Percentiles rank a stretch among this genome's conserved stretches.
phyloP scores from a whole-genome alignment of 2,329 filamentous ascomycete species.

The Pyricularia sp. region DNA sequence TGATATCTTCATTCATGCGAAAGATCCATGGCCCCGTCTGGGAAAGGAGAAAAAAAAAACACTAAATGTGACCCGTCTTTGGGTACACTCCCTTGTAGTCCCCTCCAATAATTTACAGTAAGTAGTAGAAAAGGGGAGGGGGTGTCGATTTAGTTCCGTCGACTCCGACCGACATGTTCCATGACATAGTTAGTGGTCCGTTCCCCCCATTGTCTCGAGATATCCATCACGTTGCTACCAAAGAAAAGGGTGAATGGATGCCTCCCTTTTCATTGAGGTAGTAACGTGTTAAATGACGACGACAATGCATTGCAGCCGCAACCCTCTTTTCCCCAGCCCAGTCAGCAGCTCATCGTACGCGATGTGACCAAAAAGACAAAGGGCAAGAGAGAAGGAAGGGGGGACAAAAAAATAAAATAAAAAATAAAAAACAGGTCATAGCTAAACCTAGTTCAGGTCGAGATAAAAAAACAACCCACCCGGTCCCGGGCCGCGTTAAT shows the following conservation, averaged over 20 bases:
- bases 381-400: background rate
- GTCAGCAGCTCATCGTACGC: background rate
- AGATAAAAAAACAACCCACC: background rate
- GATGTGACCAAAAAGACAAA: background rate
- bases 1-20: background rate
- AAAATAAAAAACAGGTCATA: background rate
- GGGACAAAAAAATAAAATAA: background rate
- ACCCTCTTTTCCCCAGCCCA: background rate
- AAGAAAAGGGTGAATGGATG: too few species aligned
- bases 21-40: background rate
- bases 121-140: background rate
- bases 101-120: background rate
- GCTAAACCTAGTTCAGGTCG: background rate
- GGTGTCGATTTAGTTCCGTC: background rate
- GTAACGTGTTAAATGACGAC: background rate
- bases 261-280: background rate
- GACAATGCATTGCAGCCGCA: background rate
- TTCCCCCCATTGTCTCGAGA: too few species aligned
- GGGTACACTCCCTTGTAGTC: background rate
- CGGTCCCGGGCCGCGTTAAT: background rate
- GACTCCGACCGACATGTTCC: background rate
- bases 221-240: too few species aligned
- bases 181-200: background rate
- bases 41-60: background rate
- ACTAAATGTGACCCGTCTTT: background rate